These are phyloP conservation scores for Syzygium malaccense DNA, from an alignment of 441 rosid genomes.

Conservation along the genomic window DNA sequence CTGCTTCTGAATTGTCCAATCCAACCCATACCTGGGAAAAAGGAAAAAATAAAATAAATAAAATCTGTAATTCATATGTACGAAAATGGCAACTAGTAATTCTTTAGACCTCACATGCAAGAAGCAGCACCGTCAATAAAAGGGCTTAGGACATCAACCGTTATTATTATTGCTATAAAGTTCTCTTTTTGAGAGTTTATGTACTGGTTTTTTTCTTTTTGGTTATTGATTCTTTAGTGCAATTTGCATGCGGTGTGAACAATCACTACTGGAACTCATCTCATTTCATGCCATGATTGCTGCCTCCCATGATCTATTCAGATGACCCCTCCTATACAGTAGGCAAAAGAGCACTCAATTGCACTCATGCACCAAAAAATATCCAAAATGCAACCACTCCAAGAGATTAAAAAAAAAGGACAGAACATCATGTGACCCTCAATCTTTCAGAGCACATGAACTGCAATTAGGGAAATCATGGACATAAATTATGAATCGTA, in stretches of 20 bases:
- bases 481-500: not conserved
- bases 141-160: not conserved
- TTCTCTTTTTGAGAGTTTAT: not conserved
- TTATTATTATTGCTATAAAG: not conserved
- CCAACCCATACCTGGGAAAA: not conserved
- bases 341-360: constrained; percentile 8
- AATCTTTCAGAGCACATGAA: not conserved
- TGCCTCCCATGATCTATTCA: constrained; percentile 14
- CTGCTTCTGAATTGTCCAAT: not conserved
- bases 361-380: constrained; percentile 3
- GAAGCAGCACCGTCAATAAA: not conserved
- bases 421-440: not conserved
- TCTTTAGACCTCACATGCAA: not conserved
- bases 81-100: not conserved
- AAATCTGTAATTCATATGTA: not conserved
- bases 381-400: not conserved
- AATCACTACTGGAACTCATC: not conserved
- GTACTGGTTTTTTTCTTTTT: not conserved
- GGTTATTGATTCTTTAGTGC: not conserved
- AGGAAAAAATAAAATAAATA: not conserved
- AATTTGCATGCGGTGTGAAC: constrained; percentile 11
- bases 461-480: not conserved
- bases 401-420: not conserved
- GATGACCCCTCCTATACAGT: not conserved
- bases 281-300: constrained; percentile 8